Evolutionary conservation across 106 monocot genomes (phyloP).

Genomic region (Vanilla planifolia): DNA sequence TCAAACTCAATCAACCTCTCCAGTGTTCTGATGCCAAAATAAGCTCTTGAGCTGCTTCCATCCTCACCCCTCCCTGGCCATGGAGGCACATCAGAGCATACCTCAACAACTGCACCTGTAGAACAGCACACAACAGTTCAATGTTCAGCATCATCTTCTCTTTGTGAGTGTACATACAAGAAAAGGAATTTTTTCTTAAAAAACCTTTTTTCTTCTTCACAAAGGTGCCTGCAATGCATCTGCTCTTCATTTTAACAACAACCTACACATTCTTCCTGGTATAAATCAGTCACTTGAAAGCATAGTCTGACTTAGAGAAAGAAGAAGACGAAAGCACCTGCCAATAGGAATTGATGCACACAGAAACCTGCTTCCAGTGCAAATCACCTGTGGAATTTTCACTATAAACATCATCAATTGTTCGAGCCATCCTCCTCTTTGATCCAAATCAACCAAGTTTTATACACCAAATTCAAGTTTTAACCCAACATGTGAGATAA

Average conservation of each 20-base stretch:
- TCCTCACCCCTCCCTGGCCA: constrained; percentile 6
- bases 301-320: not conserved
- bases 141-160: not conserved
- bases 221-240: constrained; percentile 51
- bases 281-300: not conserved
- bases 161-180: not conserved
- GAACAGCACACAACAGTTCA: not conserved
- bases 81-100: constrained; percentile 6
- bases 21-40: constrained; percentile 12
- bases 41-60: not conserved
- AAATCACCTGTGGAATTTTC: constrained; percentile 25
- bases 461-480: not conserved
- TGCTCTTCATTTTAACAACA: constrained; percentile 47
- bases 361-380: constrained; percentile 51
- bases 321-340: constrained; percentile 13
- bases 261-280: constrained; percentile 18
- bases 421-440: no score
- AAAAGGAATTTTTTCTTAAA: not conserved
- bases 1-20: constrained; percentile 11
- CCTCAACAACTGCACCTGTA: constrained; percentile 3
- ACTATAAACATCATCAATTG: not conserved
- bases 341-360: constrained; percentile 35
- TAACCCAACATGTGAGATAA: not conserved
- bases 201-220: constrained; percentile 49
- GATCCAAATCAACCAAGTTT: not conserved